phyloP scores from a whole-genome alignment of 441 rosid genomes.

The Capsella rubella region DNA sequence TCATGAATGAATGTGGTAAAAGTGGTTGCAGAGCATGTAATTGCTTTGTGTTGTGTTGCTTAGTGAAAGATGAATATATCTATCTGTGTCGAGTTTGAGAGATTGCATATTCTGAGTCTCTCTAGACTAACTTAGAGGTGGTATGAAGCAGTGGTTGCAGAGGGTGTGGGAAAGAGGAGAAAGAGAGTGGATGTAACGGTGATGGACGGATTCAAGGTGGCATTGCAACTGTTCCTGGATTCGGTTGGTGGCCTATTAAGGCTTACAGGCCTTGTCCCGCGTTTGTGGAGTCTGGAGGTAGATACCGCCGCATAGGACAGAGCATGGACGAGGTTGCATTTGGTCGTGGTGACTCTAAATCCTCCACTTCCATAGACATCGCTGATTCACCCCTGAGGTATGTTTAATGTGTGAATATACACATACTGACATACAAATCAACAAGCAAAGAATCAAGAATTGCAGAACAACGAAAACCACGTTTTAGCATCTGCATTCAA shows the following conservation, averaged over 20 bases:
- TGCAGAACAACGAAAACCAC: not conserved
- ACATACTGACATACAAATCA: not conserved
- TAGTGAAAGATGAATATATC: not conserved
- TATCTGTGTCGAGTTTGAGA: not conserved
- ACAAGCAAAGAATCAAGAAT: not conserved
- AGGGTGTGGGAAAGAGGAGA: conserved; percentile 78
- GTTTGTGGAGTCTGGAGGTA: conserved; percentile 79
- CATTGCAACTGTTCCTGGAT: conserved; percentile 91
- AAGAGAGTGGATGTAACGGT: conserved; percentile 89
- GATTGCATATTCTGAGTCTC: not conserved
- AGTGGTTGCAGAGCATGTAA: not conserved
- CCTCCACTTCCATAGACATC: not conserved
- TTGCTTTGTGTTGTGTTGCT: not conserved
- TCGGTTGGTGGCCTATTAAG: conserved; percentile 99
- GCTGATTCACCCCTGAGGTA: conserved; percentile 26
- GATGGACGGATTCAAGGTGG: conserved; percentile 99
- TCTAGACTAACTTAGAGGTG: not conserved
- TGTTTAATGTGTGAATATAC: not conserved
- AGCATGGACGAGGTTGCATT: conserved; percentile 92
- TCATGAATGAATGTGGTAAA: conserved; percentile 40
- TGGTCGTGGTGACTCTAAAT: conserved; percentile 51
- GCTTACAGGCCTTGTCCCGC: conserved; percentile 92
- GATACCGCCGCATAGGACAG: conserved; percentile 79
- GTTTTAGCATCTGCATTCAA: not conserved
- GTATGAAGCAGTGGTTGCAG: conserved; percentile 70